Conservation (phyloP, 441 rosid species). For the Flueggea neowawraea region DNA sequence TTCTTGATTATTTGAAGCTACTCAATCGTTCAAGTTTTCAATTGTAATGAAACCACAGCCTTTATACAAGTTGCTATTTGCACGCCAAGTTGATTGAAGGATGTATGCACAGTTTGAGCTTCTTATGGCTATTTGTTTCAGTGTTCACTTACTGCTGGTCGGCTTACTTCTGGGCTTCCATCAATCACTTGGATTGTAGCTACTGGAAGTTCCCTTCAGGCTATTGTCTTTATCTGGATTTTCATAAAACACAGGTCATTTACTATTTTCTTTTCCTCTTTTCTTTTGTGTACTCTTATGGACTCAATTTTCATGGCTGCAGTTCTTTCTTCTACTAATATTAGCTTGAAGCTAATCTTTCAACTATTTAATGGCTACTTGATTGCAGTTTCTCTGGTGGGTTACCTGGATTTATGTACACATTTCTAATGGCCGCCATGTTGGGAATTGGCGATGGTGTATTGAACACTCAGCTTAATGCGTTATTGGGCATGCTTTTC, state of each 20-base stretch:
- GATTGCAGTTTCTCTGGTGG: slow-evolving; percentile 60
- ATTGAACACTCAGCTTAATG: slow-evolving; percentile 80
- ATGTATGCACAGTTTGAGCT: slow-evolving; percentile 1
- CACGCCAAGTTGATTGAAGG: not conserved
- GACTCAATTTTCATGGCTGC: not conserved
- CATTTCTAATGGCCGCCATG: slow-evolving; percentile 78
- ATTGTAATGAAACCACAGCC: not conserved
- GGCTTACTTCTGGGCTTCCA: slow-evolving; percentile 58
- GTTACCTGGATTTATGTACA: slow-evolving; percentile 49
- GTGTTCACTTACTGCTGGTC: slow-evolving; percentile 85
- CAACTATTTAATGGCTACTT: not conserved
- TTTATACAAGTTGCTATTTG: not conserved
- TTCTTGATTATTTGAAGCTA: not conserved
- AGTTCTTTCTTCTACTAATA: not conserved
- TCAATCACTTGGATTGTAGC: slow-evolving; percentile 75
- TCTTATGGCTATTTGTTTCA: slow-evolving; percentile 25
- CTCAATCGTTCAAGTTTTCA: not conserved
- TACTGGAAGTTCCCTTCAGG: slow-evolving; percentile 67
- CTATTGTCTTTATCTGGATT: slow-evolving; percentile 70
- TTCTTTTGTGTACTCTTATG: not conserved
- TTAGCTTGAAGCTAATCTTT: slow-evolving; percentile 6
- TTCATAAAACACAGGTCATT: slow-evolving; percentile 63
- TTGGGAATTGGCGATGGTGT: slow-evolving; percentile 89
- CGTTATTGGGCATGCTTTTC: slow-evolving; percentile 79
- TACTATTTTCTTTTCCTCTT: not conserved